Base-by-base conservation (phyloP, 305 asterid genomes). In the Plantago lanceolata region DNA sequence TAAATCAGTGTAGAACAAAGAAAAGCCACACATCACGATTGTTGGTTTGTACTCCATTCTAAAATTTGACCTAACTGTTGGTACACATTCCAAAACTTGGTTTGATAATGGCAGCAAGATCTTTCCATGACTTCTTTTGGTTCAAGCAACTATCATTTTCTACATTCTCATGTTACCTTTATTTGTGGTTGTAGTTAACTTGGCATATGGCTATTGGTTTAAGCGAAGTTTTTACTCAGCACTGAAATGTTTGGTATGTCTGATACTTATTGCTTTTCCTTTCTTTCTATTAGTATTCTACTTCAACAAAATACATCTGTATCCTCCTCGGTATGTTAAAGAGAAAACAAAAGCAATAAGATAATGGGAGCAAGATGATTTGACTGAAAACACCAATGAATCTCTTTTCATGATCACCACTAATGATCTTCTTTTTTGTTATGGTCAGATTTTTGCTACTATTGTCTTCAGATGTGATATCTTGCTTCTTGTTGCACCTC, bases 191-290 rank as follows among this genome's bases (percentile, higher is more conserved):
- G 76, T 66, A 94, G 99, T 86, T 69, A 88, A 83, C 85, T 79
- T 94, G 94, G 94, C 97, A 20, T 90, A 94, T 78, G 96, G 97
- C 17, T 94, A 72, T 76, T 94, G 97, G 99, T 71, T 94, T 51
- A 83, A 76, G 72, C 78, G 62, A 71, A 78, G 91, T 67, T 84
- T 73, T 68, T 86, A 88, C 77, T 92, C 97, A 12, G 85, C 96
- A 61, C 74, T 94, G 61, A 86, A 81, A 62, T 90, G 84, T 76
- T 69, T 86, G 99, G 97, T 93, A 88, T 19, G 89, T 78, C 61
- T 66, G 21, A 26, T 6, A 26, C 15, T 55, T 17, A 6, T 55
- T 26, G 35, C 58, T 53, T 51, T 20, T 50, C 24, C 15, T 48
- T n/a, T 21, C 21, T 18, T 50, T 55, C 17, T 31, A 4, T 26